Evolutionary conservation across 2,329 filamentous ascomycete species (phyloP).

Genomic region (Sarocladium kiliense): DNA sequence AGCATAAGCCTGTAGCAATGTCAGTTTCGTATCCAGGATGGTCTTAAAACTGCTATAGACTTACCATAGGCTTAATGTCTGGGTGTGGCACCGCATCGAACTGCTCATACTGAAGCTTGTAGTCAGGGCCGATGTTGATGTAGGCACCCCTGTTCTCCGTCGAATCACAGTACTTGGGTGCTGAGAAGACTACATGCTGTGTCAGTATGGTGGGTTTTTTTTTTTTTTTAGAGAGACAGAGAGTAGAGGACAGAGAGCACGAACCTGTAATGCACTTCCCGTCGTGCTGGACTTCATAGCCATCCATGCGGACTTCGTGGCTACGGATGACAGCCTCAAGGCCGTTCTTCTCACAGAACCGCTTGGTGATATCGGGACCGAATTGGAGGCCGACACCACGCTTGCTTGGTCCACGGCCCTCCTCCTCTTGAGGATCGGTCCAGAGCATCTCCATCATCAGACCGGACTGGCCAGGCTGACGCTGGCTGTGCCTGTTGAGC

Average conservation of each 20-base stretch:
- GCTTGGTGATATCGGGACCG: slow-evolving; percentile 91
- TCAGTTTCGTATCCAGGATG: not conserved
- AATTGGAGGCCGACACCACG: slow-evolving; percentile 95
- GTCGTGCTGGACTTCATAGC: slow-evolving; percentile 97
- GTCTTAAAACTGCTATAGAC: slow-evolving; percentile 12
- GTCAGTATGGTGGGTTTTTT: slow-evolving; percentile 11
- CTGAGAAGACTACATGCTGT: slow-evolving; percentile 71
- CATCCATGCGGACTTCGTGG: slow-evolving; percentile 97
- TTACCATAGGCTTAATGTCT: slow-evolving; percentile 86
- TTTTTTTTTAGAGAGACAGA: too few species aligned
- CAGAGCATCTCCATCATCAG: slow-evolving; percentile 99
- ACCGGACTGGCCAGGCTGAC: slow-evolving; percentile 87
- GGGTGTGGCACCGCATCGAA: slow-evolving; percentile 97
- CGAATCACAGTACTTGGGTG: slow-evolving; percentile 94
- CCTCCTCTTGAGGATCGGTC: slow-evolving; percentile 87
- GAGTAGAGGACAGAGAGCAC: too few species aligned
- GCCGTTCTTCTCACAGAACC: slow-evolving; percentile 94
- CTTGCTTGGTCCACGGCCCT: slow-evolving; percentile 90
- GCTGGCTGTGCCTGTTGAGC: slow-evolving; percentile 82
- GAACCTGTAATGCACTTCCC: slow-evolving; percentile 88
- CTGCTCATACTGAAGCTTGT: slow-evolving; percentile 86
- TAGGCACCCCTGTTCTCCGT: slow-evolving; percentile 98
- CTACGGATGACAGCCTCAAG: slow-evolving; percentile 93
- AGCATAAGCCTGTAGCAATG: slow-evolving; percentile 64
- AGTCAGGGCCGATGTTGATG: slow-evolving; percentile 90